Evolutionary conservation across 495 filamentous ascomycete genomes (phyloP).

Genomic region (Xylaria grammica): DNA sequence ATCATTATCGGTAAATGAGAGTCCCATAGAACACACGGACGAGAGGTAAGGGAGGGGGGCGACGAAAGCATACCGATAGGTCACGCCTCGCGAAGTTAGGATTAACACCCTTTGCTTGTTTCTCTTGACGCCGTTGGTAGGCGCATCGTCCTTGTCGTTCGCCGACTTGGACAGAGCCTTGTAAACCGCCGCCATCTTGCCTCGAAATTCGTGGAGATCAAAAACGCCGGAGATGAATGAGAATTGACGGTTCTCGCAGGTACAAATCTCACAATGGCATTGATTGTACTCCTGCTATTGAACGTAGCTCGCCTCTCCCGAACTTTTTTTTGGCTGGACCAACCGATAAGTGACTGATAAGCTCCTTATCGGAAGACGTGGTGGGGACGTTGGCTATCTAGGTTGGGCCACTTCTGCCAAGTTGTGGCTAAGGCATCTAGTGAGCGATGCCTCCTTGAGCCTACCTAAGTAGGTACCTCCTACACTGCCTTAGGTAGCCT

Average conservation of each 20-base stretch:
- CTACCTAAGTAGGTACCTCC: not conserved
- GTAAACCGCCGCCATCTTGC: conserved; percentile 91
- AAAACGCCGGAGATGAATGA: not conserved
- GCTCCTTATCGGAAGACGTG: conserved; percentile 14
- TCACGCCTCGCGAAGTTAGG: conserved; percentile 86
- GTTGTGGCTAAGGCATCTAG: too few species aligned
- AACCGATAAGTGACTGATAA: conserved; percentile 32
- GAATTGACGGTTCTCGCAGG: not conserved
- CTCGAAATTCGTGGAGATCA: not conserved
- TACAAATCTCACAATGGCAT: conserved; percentile 6
- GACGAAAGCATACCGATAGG: conserved; percentile 68
- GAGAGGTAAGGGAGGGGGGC: not conserved
- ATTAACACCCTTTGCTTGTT: conserved; percentile 87
- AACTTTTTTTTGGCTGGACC: conserved; percentile 30
- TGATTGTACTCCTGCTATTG: not conserved
- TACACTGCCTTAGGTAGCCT: too few species aligned
- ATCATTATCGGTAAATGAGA: not conserved
- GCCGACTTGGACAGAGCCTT: conserved; percentile 81
- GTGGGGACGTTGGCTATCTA: not conserved
- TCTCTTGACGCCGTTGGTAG: conserved; percentile 48
- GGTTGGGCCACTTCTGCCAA: too few species aligned
- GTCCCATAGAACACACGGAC: not conserved
- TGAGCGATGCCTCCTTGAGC: too few species aligned
- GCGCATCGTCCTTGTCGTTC: conserved; percentile 52
- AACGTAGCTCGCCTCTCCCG: conserved; percentile 12